Base-by-base conservation (phyloP, 2,329 filamentous ascomycete genomes). In the Volutella citrinella region DNA sequence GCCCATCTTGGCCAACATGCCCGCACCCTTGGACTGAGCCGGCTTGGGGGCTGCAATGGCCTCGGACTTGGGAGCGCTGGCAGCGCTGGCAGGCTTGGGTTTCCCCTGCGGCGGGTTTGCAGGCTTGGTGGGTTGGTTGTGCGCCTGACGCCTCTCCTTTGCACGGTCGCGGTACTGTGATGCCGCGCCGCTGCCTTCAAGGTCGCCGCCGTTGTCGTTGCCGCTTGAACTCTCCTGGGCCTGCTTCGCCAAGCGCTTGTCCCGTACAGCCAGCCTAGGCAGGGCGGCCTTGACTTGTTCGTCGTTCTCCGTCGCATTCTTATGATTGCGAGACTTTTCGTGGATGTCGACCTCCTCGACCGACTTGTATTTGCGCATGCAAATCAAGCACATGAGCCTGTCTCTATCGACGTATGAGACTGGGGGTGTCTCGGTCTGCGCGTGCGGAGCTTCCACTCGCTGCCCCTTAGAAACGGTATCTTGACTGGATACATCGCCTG, bases 1-100 rank as follows among this genome's bases (percentile, higher is more conserved):
- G 17, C 83, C 83, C 77, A 85, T 84, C 65, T 86, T 87, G 23
- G 79, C 77, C 23, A 87, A 66, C 52, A 87, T 69, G 4, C 78
- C 76, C 0, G 79, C 79, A 10, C 82, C 81, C 57, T 82, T 85
- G 21, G 77, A 80, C 39, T 68, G 62, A 30, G 56, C 55, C 7
- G 68, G 60, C 19, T 53, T 55, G 4, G 50, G 34, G 10, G 40
- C 40, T 7, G 46, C 38, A 4, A 27, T 31, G 11, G 49, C 49
- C 5, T 55, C 51, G 16, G 34, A 19, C 31, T 50, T 48, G 8
- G 43, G 17, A n/a, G n/a, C n/a, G n/a, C n/a, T n/a, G n/a, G n/a
- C n/a, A n/a, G n/a, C n/a, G n/a, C n/a, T n/a, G 11, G 40, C 27
- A 4, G 43, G 18, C 10, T 57, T 57, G 5, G 57, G 44, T 26